Base-by-base conservation (phyloP, 805 yeast species). In the Helenozyma baotianmanensis region DNA sequence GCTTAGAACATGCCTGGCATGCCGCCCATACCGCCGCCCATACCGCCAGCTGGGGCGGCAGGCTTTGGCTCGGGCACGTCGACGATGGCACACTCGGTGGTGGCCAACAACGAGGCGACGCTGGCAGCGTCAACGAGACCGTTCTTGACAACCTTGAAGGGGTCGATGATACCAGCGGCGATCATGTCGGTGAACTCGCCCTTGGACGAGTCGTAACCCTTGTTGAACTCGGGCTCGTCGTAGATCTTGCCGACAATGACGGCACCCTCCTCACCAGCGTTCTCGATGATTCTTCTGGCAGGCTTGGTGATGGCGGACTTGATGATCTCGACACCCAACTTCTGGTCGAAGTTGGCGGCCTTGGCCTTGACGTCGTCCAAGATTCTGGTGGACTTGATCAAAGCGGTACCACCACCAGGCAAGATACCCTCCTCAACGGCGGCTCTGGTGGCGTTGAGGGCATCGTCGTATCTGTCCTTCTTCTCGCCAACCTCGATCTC, bases 341-440 rank as follows among this genome's bases (percentile, higher is more conserved):
- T 85, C 69, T 89, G 96, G 71, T 92, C 97, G 56, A 92, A 92
- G 79, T 92, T 92, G 19, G 43, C 58, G 29, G 70, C 69, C 22
- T 72, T 82, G 42, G 84, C 76, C 62, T 78, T 72, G 43, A 85
- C 79, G 14, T 62, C 70, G 45, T 78, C 87, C 53, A 92, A 74
- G 42, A 80, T 62, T 51, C 78, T 73, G 33, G 94, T 76, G 32
- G 97, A 97, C 76, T 92, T 92, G 55, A 87, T 75, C 57, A 92
- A 75, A 38, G 98, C 98, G 48, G 97, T 87, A 69, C 98, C 98
- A 63, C 98, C 98, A 71, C 98, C 98, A 58, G 98, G 98, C 48
- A 92, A 76, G 58, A 92, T 88, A 69, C 98, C 98, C 68, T 87
- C 96, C 68, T 90, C 90, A 45, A 92, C 96, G 47, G 98, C 98